Conservation (phyloP, 306 rosid genomes). For the Astragalus glycyphyllos region DNA sequence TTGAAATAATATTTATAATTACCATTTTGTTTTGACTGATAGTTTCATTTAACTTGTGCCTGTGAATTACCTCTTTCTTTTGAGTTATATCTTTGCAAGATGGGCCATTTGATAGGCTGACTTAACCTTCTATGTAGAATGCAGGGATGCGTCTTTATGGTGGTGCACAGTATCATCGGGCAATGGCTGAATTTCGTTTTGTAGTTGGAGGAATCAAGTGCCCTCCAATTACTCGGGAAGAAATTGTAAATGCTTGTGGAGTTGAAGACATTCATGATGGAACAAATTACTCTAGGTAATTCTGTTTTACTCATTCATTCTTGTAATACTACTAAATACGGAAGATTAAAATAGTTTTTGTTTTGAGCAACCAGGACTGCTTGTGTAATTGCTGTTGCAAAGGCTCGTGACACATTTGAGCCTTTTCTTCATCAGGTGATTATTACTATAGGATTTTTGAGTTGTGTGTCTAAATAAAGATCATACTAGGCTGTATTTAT, state of each 20-base stretch:
- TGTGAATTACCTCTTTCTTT: constrained; percentile 5
- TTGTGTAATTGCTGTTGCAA: constrained; percentile 97
- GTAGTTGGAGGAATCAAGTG: constrained; percentile 97
- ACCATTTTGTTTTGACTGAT: constrained; percentile 26
- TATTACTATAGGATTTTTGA: constrained; percentile 1
- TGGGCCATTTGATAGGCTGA: constrained; percentile 30
- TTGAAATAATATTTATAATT: neutral
- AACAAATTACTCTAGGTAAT: constrained; percentile 94
- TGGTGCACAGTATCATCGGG: constrained; percentile 98
- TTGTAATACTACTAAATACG: neutral
- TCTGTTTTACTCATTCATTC: constrained; percentile 19
- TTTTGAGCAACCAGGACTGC: constrained; percentile 75
- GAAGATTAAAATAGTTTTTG: constrained; percentile 21
- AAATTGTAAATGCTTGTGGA: constrained; percentile 97
- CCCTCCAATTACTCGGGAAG: constrained; percentile 96
- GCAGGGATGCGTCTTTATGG: constrained; percentile 99
- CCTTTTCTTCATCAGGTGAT: constrained; percentile 95
- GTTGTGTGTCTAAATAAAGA: too few species aligned
- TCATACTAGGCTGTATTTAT: too few species aligned
- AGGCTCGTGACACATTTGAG: constrained; percentile 95
- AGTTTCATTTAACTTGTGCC: constrained; percentile 6
- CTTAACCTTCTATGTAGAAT: constrained; percentile 60
- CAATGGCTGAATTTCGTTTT: constrained; percentile 99
- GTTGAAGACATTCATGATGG: constrained; percentile 99
- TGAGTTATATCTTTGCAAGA: constrained; percentile 24